These are phyloP conservation scores for Penicillium sp. DNA, from an alignment of 2,329 filamentous ascomycete genomes.

Conservation along the genomic window DNA sequence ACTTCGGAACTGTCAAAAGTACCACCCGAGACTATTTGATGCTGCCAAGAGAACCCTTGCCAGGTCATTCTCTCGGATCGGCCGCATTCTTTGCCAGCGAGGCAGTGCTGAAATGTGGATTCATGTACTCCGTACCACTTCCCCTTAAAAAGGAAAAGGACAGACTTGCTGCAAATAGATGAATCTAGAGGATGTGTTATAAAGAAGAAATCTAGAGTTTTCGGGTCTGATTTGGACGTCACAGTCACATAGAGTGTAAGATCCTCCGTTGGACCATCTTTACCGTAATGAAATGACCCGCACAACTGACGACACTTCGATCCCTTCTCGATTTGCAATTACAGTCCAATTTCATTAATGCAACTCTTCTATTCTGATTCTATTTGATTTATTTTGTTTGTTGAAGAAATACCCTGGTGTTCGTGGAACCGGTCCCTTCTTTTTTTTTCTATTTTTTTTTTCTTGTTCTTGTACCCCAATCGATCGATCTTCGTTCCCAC, in stretches of 20 bases:
- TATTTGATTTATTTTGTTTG: background rate
- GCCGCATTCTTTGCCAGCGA: constrained; percentile 18
- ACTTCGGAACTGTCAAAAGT: background rate
- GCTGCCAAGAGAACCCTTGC: constrained; percentile 19
- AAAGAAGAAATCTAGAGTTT: background rate
- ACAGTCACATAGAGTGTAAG: background rate
- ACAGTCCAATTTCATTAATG: background rate
- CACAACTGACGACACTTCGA: constrained; percentile 10
- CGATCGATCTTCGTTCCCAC: constrained; percentile 31
- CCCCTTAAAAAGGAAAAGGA: background rate
- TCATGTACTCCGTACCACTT: constrained; percentile 1
- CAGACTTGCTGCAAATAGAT: background rate
- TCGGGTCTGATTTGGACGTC: background rate
- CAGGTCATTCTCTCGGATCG: constrained; percentile 18
- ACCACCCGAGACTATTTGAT: background rate
- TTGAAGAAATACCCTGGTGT: background rate
- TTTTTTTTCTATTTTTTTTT: background rate
- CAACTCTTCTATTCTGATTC: background rate
- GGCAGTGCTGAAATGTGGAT: constrained; percentile 17
- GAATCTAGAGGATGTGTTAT: background rate
- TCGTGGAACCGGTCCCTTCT: constrained; percentile 18
- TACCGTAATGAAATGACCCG: constrained; percentile 16
- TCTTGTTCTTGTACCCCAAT: constrained; percentile 11
- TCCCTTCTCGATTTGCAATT: background rate
- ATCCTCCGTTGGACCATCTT: background rate